Percentiles rank a stretch among this genome's conserved stretches.
Conservation (phyloP, 2,329 filamentous ascomycete genomes). For the Calonectria hawksworthii region DNA sequence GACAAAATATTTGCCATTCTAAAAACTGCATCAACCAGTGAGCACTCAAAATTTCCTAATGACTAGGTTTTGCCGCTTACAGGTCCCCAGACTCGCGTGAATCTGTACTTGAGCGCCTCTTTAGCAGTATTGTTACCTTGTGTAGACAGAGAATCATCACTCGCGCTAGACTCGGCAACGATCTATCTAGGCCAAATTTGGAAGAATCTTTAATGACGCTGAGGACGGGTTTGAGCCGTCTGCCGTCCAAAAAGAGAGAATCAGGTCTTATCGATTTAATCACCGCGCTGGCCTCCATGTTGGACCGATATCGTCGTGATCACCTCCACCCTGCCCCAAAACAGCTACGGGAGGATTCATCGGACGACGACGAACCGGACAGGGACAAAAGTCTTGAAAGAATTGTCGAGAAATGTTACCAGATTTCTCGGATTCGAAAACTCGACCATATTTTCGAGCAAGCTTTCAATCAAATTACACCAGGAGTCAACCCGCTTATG, state of each 20-base stretch:
- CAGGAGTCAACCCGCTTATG: conserved; percentile 4
- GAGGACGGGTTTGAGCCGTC: background rate
- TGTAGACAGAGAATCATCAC: conserved; percentile 30
- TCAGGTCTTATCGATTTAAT: background rate
- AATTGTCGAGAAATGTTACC: conserved; percentile 17
- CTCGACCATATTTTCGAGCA: conserved; percentile 19
- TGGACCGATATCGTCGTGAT: conserved; percentile 14
- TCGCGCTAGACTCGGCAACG: conserved; percentile 10
- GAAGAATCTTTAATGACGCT: background rate
- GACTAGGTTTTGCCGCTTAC: background rate
- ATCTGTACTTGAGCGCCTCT: background rate
- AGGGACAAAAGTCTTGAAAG: conserved; percentile 17
- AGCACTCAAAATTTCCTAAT: background rate
- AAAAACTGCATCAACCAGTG: background rate
- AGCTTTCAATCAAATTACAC: background rate
- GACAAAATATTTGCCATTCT: conserved; percentile 33
- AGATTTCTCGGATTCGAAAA: conserved; percentile 16
- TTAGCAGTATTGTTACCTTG: conserved; percentile 26
- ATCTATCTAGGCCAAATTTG: background rate
- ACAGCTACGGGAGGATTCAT: background rate
- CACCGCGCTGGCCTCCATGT: background rate
- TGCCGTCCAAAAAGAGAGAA: background rate
- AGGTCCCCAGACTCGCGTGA: background rate
- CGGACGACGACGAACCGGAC: background rate
- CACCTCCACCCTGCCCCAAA: background rate